phyloP scores from a whole-genome alignment of 1,139 yeast genomes.

The Suhomyces panamericanus region DNA sequence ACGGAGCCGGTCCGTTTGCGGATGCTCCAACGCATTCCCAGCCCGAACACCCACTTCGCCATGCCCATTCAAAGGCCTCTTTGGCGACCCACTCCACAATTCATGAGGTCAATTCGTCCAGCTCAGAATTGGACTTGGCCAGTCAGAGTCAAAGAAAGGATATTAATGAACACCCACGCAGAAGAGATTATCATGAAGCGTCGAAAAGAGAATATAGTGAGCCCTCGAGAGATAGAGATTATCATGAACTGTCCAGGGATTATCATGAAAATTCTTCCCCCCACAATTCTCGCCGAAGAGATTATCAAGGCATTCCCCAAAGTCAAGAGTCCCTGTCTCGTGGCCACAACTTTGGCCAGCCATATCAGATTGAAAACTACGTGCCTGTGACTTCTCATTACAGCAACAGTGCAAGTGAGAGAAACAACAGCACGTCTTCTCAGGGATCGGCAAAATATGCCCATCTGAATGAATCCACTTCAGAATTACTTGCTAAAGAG shows the following conservation, averaged over 20 bases:
- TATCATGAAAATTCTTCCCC: no score
- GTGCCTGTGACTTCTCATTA: neutral
- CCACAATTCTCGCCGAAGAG: neutral
- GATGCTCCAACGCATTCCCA: neutral
- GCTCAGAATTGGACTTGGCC: neutral
- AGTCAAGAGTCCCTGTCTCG: neutral
- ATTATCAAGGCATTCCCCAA: neutral
- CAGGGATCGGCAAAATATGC: conserved; percentile 3
- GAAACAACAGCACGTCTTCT: conserved; percentile 5
- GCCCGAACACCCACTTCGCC: neutral
- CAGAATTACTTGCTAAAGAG: conserved; percentile 1
- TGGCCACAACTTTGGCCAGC: neutral
- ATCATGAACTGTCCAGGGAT: neutral
- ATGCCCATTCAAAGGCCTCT: neutral
- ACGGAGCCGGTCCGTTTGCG: conserved; percentile 7
- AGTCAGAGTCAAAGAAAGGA: neutral
- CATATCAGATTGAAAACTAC: neutral
- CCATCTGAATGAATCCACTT: neutral
- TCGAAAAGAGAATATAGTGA: neutral
- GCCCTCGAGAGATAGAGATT: neutral
- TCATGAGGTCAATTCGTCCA: neutral
- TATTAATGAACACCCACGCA: neutral
- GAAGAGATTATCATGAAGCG: neutral
- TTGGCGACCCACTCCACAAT: neutral
- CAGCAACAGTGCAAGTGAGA: conserved; percentile 1